Percentiles rank a stretch among this genome's conserved stretches.
Conservation (phyloP, 2,329 filamentous ascomycete species). For the Fusarium sp. region DNA sequence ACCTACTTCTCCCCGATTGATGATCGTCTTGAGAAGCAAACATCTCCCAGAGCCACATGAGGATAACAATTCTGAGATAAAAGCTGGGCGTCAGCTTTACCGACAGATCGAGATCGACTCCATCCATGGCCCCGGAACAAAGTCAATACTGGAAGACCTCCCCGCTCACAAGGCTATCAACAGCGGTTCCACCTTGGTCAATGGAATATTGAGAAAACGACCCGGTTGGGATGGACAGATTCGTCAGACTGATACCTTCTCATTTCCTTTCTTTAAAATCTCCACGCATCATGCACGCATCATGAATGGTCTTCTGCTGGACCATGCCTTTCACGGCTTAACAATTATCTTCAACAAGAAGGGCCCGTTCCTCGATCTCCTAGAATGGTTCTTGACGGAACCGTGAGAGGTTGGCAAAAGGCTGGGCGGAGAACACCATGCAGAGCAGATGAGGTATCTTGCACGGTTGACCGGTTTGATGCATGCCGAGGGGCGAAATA, state of each 20-base stretch:
- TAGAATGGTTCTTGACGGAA: not conserved
- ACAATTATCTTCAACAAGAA: fast-evolving
- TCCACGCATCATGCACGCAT: fast-evolving
- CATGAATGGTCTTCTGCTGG: not conserved
- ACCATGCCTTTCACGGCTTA: not conserved
- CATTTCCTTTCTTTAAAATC: not conserved
- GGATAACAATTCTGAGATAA: not conserved
- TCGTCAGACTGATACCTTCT: not conserved
- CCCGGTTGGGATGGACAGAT: not conserved
- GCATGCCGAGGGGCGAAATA: not conserved
- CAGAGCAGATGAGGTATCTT: not conserved
- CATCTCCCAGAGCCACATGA: not conserved
- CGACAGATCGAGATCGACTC: not conserved
- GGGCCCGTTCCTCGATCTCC: fast-evolving
- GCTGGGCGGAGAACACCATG: not conserved
- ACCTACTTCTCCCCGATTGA: not conserved
- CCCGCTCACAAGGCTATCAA: not conserved
- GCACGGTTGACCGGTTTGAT: not conserved
- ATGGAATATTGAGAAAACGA: not conserved
- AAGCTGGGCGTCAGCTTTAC: fast-evolving
- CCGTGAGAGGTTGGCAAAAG: not conserved
- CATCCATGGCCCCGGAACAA: not conserved
- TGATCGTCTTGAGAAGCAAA: not conserved
- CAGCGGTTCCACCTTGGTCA: not conserved
- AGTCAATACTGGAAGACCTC: not conserved